Base-by-base conservation (phyloP, 257 asterid species). In the Gardenia jasminoides region DNA sequence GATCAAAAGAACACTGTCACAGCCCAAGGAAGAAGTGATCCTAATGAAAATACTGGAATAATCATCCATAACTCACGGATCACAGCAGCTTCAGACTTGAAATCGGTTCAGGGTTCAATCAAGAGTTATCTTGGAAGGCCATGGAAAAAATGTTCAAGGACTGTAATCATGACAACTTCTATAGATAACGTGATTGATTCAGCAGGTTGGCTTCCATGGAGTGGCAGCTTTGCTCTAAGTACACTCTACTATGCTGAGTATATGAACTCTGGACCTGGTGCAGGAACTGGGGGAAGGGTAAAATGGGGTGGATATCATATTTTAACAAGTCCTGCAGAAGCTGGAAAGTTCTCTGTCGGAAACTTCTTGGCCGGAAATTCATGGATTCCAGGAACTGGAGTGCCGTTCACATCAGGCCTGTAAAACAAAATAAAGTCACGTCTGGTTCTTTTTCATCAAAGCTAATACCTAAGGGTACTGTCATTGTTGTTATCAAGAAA, bases 181-280 rank as follows among this genome's bases (percentile, higher is more conserved):
- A 64, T 89, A 0, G 91, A 85, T 46, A 83, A 84, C 12, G 19
- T 72, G 78, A 84, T 91, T 65, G 88, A 85, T 46, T 83, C 88
- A 1, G 84, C 81, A 5, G 94, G 96, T 10, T 91, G 96, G 96
- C 70, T 83, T 5, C 83, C 88, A 11, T 91, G 93, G 96, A 84
- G 81, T 52, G 94, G 92, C 0, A 67, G 33, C 13, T 89, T 84
- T 76, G 92, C 76, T 11, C 46, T 91, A 7, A 72, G 41, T 4
- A 91, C 88, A 26, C 48, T 91, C n/a, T 91, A 88, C n/a, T 91
- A 87, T 70, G 94, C 87, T 1, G 94, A 90, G 65, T 90, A 85
- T 26, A 76, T 83, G 88, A 90, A 90, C 46, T 28, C 70, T 0
- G 95, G 95, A 19, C 50, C 58, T 4, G 93, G 95, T 54, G 88